These are phyloP conservation scores for Fonsecaea pedrosoi DNA, from an alignment of 2,329 filamentous ascomycete genomes.

Conservation along the genomic window DNA sequence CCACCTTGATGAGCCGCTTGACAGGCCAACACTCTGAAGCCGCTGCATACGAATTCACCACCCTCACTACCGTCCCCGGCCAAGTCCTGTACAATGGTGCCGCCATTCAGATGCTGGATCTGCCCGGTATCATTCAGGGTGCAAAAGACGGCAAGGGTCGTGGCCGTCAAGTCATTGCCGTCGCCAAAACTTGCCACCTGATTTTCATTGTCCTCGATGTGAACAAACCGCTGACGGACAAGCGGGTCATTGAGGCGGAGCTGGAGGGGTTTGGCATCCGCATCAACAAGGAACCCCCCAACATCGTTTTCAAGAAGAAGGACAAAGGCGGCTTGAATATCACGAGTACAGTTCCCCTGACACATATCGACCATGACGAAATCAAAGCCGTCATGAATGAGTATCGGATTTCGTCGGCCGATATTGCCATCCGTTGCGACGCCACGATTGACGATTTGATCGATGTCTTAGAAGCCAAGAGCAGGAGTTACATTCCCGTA, in stretches of 20 bases:
- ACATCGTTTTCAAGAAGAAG: conserved; percentile 99
- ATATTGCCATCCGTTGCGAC: conserved; percentile 97
- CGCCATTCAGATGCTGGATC: conserved; percentile 96
- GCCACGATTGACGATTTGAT: conserved; percentile 97
- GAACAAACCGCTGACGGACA: conserved; percentile 97
- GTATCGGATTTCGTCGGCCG: conserved; percentile 94
- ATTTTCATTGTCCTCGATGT: conserved; percentile 99
- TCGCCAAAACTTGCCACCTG: conserved; percentile 97
- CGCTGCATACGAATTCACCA: conserved; percentile 98
- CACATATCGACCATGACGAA: conserved; percentile 93
- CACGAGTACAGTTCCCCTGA: conserved; percentile 89
- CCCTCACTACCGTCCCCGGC: conserved; percentile 93
- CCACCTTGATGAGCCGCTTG: conserved; percentile 91
- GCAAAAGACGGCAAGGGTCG: conserved; percentile 97
- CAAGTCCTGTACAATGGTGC: conserved; percentile 97
- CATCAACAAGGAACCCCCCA: conserved; percentile 95
- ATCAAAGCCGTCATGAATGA: conserved; percentile 98
- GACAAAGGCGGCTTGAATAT: conserved; percentile 97
- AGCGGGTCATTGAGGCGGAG: conserved; percentile 92
- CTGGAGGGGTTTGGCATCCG: conserved; percentile 96
- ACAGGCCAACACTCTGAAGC: conserved; percentile 97
- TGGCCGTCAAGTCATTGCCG: conserved; percentile 97
- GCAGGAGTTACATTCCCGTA: conserved; percentile 96
- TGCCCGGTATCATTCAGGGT: conserved; percentile 98
- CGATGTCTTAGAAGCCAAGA: conserved; percentile 92